Base-by-base conservation (phyloP, 306 rosid species). In the Citrullus colocynthis region DNA sequence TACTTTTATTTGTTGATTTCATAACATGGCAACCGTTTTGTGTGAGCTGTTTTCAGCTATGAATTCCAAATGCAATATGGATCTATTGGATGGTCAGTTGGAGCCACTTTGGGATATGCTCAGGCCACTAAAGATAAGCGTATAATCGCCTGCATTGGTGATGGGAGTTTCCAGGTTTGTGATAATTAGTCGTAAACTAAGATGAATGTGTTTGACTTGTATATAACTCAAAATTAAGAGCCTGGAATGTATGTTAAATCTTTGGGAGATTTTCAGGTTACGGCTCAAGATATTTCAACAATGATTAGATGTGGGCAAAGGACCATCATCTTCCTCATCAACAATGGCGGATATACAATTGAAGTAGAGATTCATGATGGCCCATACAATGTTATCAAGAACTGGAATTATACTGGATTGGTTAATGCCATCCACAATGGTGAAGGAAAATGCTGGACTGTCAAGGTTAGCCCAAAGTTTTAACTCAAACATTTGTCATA, bases 61-160 rank as follows among this genome's bases (percentile, higher is more conserved):
- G 98, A 93, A 83, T 93, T 93, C 88, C 98, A 91, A 83, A 91
- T 93, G 97, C 98, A 93, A 83, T 93, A 91, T 85, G 98, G 98
- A 81, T 93, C 96, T 11, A 91, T 93, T 80, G 97, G 97, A 30
- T 93, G 98, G 97, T 91, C 97, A 21, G 97, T 91, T 16, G 96
- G 98, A 48, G 98, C 98, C 60, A 87, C 98, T 73, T 93, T 93
- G 56, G 97, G 97, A 75, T 93, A 93, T 62, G 93, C 98, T 74
- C 93, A 91, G 85, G 98, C 93, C 13, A 91, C 88, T 48, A 84
- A 82, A 75, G 76, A 88, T 74, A 91, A 93, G 80, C 97, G 96
- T 56, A 85, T 93, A 30, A 86, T 93, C 78, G 91, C 96, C 74
- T 93, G 90, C 88, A 90, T 91, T 28, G 98, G 97, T 3, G 98